phyloP scores from a whole-genome alignment of 768 basidiomycete species.

The Nidula microcarpa region DNA sequence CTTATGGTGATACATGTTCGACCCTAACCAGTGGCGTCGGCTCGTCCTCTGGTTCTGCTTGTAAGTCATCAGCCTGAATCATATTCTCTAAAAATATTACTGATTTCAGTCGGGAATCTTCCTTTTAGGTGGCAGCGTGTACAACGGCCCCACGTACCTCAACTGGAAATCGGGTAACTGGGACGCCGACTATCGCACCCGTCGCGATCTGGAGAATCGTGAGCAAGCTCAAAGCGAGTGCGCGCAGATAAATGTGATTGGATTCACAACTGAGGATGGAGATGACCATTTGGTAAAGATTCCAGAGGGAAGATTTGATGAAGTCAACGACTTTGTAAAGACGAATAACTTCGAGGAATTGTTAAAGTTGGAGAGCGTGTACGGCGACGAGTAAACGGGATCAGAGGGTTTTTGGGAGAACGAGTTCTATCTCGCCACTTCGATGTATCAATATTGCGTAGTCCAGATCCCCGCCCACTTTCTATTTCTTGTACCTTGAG shows the following conservation, averaged over 20 bases:
- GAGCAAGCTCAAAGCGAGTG: neutral
- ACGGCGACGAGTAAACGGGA: too few species aligned
- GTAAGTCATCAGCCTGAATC: neutral
- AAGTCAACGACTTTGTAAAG: conserved; percentile 2
- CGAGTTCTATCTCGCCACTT: too few species aligned
- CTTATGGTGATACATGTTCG: conserved; percentile 3
- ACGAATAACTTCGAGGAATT: neutral
- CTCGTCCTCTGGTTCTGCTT: conserved; percentile 1
- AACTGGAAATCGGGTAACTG: conserved; percentile 6
- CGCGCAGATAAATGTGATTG: conserved; percentile 6
- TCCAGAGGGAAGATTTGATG: conserved; percentile 5
- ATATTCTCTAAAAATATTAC: neutral
- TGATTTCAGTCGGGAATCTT: neutral
- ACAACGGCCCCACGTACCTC: neutral
- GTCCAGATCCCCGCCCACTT: too few species aligned
- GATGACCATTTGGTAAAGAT: conserved; percentile 6
- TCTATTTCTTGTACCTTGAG: too few species aligned
- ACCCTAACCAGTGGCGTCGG: conserved; percentile 1
- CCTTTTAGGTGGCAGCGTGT: conserved; percentile 5
- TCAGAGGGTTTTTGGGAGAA: too few species aligned
- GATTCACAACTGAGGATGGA: conserved; percentile 5
- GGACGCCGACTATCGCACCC: neutral
- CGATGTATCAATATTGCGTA: too few species aligned
- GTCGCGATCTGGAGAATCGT: neutral
- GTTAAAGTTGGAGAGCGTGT: neutral